Evolutionary conservation across 371 early-diverging fungal genomes (phyloP).

Genomic region (Mucor racemosus): DNA sequence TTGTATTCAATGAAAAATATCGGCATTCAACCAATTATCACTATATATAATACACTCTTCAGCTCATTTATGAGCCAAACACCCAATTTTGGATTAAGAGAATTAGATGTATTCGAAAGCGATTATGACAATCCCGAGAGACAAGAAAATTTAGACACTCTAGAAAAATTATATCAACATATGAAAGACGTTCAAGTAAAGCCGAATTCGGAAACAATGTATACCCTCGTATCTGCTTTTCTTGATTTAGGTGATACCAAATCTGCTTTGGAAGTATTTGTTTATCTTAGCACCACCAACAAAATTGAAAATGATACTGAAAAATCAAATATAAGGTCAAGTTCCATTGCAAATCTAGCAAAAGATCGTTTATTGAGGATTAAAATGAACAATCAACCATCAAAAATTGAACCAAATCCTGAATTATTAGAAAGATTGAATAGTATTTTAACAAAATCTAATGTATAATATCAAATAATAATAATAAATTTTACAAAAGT

Average conservation of each 20-base stretch:
- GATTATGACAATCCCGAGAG: background rate
- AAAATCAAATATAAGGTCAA: conserved; percentile 8
- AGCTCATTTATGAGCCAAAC: conserved; percentile 30
- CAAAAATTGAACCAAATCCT: conserved; percentile 30
- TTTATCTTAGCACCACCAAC: conserved; percentile 31
- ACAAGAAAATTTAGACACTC: background rate
- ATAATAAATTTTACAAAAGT: background rate
- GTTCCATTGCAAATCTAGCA: conserved; percentile 28
- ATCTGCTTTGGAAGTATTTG: conserved; percentile 52
- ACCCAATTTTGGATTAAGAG: background rate
- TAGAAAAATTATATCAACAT: conserved; percentile 34
- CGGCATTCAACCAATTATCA: conserved; percentile 31
- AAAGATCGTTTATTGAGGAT: conserved; percentile 16
- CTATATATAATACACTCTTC: conserved; percentile 46
- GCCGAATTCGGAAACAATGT: conserved; percentile 53
- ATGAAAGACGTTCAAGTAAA: conserved; percentile 34
- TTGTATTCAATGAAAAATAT: conserved; percentile 28
- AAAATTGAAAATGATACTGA: background rate
- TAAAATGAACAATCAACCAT: conserved; percentile 10
- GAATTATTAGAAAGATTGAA: conserved; percentile 42
- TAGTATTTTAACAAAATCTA: conserved; percentile 23
- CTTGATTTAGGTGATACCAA: conserved; percentile 58
- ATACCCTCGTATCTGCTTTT: conserved; percentile 59
- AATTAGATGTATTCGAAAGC: background rate
- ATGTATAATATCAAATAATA: conserved; percentile 1